These are phyloP conservation scores for Saitozyma podzolica DNA, from an alignment of 768 basidiomycete genomes.

Conservation along the genomic window DNA sequence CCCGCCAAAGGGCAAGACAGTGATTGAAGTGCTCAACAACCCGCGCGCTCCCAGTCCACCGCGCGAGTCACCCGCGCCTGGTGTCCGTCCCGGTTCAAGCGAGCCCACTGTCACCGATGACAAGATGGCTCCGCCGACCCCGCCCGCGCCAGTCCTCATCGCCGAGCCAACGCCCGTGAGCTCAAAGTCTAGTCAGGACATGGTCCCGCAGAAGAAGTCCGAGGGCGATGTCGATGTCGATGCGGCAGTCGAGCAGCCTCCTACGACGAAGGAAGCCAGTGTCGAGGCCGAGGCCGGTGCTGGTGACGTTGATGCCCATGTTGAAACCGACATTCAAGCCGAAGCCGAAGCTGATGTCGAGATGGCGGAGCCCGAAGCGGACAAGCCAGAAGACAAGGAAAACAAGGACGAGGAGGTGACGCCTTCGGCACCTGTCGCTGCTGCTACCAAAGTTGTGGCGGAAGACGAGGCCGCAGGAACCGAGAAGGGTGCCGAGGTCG, in stretches of 20 bases:
- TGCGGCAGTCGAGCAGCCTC: too few relatives aligned
- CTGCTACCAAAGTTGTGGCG: neutral
- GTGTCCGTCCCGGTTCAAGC: neutral
- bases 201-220: neutral
- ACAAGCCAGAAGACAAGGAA: conserved; percentile 1
- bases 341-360: conserved; percentile 1
- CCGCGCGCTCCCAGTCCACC: conserved; percentile 20
- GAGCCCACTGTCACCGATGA: neutral
- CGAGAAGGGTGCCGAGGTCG: neutral
- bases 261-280: neutral
- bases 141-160: too few relatives aligned
- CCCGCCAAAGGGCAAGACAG: conserved; percentile 16
- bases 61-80: neutral
- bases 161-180: too few relatives aligned
- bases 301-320: too few relatives aligned
- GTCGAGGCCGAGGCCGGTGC: neutral
- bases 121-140: conserved; percentile 1
- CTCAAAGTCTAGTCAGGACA: too few relatives aligned
- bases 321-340: neutral
- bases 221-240: neutral
- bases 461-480: neutral
- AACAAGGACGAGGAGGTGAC: conserved; percentile 8
- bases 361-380: neutral
- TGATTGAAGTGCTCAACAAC: conserved; percentile 44
- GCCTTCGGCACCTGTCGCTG: conserved; percentile 1